Base-by-base conservation (phyloP, 2,329 filamentous ascomycete genomes). In the Sporothrix variecibatus region DNA sequence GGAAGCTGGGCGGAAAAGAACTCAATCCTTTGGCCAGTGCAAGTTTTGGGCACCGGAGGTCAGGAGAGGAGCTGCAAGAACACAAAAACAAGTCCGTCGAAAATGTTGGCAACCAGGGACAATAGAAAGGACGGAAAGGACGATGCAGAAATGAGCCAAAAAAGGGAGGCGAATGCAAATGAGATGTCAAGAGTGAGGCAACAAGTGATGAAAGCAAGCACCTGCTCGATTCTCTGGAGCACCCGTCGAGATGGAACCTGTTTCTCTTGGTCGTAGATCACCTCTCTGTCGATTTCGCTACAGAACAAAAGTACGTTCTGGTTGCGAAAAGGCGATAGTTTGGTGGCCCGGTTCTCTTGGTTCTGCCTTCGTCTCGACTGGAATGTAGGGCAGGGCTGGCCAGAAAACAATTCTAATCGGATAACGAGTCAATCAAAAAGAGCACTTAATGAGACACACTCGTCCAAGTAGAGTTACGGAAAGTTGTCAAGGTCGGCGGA, bases 41-140 rank as follows among this genome's bases (percentile, higher is more conserved):
- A 17, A 15, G 67, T 17, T 49, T 2, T 34, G 20, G 40, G 31
- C 17, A 53, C 43, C 43, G 67, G 46, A 69, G 65, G 23, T 31
- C 40, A 49, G 31, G 20, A 49, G 23, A 4, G n/a, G n/a, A n/a
- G n/a, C n/a, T 49, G 40, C 12, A 43, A 43, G 11, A 43, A 12
- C n/a, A n/a, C n/a, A n/a, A n/a, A n/a, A n/a, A n/a, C n/a, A n/a
- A n/a, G n/a, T n/a, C n/a, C n/a, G n/a, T n/a, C n/a, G 20, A 17
- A 20, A 56, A 28, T 60, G 28, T 26, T 31, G 56, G 56, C 56
- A 34, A 60, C 67, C 51, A 73, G 38, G 28, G 40, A 64, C 43
- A 73, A 38, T 34, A 7, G n/a, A 31, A 53, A 20, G 43, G 23
- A 38, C 4, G n/a, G 56, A 28, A 28, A 65, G 15, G 40, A 43